Evolutionary conservation across 345 rosid species (phyloP), one percentile per base, ranked within the genome.

Genomic region (Eucalyptus sp.): DNA sequence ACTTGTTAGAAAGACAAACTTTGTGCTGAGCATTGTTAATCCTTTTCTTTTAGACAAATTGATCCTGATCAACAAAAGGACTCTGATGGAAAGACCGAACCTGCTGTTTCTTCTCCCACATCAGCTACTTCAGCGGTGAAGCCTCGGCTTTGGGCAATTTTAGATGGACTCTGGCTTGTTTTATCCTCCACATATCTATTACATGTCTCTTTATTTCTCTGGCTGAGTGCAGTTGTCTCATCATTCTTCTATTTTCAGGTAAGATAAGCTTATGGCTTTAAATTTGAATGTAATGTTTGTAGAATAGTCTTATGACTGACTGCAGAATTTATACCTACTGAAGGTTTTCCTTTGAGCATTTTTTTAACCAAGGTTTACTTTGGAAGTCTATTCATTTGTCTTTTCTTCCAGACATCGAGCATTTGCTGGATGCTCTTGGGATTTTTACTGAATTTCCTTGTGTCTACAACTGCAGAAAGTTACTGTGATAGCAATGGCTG

Each of bases 231-330:
- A 43, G 97, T 96, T 91, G 95, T 96, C 88, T 97, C 99, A 62
- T 97, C 99, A 79, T 97, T 97, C 94, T 96, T 97, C 94, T 96
- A 97, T 91, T 97, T 97, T 93, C 99, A 97, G 94, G 99, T 97
- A 93, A 90, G 91, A 87, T 37, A 37, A 43, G 43, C 31, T 58
- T 76, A 22, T 33, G n/a, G 24, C 49, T 25, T 62, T 27, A n/a
- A 15, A 56, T 48, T 64, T 66, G 80, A 37, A 56, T n/a, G 33
- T 46, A 24, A 20, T 76, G 22, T 76, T 41, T 76, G 41, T 12
- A 41, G 14, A 76, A 76, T 76, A 76, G 48, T 37, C 48, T 76
- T 76, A 41, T 41, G 84, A 76, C 16, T 41, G 84, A 12, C 84
- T 11, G 48, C 84, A 76, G 84, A 41, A 41, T 76, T 76, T 11